A percentile compares a stretch with the other conserved stretches of the same genome.
These are phyloP conservation scores for Periconia sp. DNA, from an alignment of 2,329 filamentous ascomycete species.

Conservation along the genomic window DNA sequence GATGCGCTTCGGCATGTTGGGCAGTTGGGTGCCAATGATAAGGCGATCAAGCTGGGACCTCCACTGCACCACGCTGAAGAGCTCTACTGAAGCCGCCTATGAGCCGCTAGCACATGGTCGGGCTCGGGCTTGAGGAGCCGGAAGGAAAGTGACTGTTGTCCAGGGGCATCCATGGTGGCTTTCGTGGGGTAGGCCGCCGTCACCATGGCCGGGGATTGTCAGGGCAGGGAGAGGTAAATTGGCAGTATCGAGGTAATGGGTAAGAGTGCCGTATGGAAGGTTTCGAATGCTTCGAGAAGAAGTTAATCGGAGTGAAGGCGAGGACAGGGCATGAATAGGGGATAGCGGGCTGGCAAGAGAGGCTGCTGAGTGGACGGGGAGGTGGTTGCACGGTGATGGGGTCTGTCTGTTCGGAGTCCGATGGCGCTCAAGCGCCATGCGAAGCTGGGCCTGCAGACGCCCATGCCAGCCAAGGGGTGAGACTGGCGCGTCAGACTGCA, in stretches of 20 bases:
- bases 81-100: not conserved
- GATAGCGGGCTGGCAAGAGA: slow-evolving; percentile 13
- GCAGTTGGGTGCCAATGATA: no score
- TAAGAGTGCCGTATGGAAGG: slow-evolving; percentile 21
- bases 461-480: no score
- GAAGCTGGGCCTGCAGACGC: slow-evolving; percentile 11
- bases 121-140: slow-evolving; percentile 8
- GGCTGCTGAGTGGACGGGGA: slow-evolving; percentile 10
- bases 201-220: not conserved
- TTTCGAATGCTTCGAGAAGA: slow-evolving; percentile 31
- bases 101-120: not conserved
- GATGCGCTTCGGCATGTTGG: no score
- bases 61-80: no score
- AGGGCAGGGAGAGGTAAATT: not conserved
- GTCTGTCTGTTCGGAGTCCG: slow-evolving; percentile 32
- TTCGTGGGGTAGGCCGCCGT: slow-evolving; percentile 7
- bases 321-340: slow-evolving; percentile 15
- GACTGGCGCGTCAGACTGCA: no score
- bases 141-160: not conserved
- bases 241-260: not conserved
- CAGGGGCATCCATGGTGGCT: not conserved
- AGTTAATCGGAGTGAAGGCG: slow-evolving; percentile 18
- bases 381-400: slow-evolving; percentile 2
- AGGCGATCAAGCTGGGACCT: no score
- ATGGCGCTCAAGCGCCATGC: slow-evolving; percentile 11